Evolutionary conservation across 1,139 yeast species (phyloP).

Genomic region (Suhomyces panamericanus): DNA sequence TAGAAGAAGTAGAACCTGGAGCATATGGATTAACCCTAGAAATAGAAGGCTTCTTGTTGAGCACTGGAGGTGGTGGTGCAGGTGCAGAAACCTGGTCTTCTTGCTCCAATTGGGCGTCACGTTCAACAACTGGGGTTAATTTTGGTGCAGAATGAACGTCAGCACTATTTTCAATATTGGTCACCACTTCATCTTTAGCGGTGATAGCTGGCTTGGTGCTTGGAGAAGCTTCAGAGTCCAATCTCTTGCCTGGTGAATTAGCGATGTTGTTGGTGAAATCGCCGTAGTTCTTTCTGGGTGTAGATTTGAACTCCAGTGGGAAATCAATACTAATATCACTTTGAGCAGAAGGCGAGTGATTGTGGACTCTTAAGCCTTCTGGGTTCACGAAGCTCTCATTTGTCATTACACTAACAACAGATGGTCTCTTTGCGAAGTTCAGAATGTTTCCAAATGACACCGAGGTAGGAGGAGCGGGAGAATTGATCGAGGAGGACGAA

Average conservation of each 20-base stretch:
- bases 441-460: slow-evolving; percentile 9
- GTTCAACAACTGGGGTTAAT: background rate
- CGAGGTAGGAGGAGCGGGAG: slow-evolving; percentile 15
- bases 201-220: background rate
- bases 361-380: slow-evolving; percentile 20
- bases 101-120: background rate
- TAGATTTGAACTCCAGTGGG: slow-evolving; percentile 30
- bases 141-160: background rate
- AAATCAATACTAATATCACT: slow-evolving; percentile 37
- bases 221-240: slow-evolving; percentile 2
- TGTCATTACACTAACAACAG: slow-evolving; percentile 29
- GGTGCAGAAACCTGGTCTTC: background rate
- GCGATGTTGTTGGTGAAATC: background rate
- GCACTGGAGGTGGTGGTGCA: slow-evolving; percentile 14
- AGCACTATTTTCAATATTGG: background rate
- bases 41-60: slow-evolving; percentile 8
- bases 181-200: slow-evolving; percentile 11
- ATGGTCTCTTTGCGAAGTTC: slow-evolving; percentile 21
- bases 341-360: slow-evolving; percentile 32
- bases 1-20: slow-evolving; percentile 25
- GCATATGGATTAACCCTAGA: slow-evolving; percentile 42
- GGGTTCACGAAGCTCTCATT: slow-evolving; percentile 23
- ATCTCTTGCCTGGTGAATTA: slow-evolving; percentile 10
- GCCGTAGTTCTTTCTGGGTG: slow-evolving; percentile 17
- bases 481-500: slow-evolving; percentile 17